Evolutionary conservation across 2,329 filamentous ascomycete species (phyloP).

Genomic region (Arthrobotrys megalospora): DNA sequence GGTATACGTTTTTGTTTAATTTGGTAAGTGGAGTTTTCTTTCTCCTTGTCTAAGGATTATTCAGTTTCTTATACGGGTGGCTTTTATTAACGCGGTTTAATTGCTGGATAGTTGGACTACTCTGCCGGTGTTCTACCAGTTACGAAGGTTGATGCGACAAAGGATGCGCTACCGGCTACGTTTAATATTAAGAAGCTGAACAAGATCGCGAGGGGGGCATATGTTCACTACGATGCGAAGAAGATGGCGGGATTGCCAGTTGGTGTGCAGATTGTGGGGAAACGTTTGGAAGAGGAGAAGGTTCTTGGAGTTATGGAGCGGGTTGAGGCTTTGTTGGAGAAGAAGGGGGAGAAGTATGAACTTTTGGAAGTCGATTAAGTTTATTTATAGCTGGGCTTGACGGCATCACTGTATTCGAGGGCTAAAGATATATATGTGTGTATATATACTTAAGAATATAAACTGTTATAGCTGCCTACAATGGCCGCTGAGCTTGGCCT

Average conservation of each 20-base stretch:
- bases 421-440: background rate
- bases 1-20: constrained; percentile 95
- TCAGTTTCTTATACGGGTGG: constrained; percentile 45
- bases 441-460: background rate
- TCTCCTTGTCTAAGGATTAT: background rate
- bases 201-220: constrained; percentile 84
- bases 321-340: constrained; percentile 79
- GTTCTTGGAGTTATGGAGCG: constrained; percentile 84
- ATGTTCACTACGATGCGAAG: constrained; percentile 84
- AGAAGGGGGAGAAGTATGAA: constrained; percentile 70
- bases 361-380: constrained; percentile 66
- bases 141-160: constrained; percentile 81
- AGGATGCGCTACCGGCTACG: constrained; percentile 76
- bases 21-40: constrained; percentile 72
- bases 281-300: constrained; percentile 87
- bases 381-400: background rate
- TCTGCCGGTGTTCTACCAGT: constrained; percentile 85
- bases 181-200: constrained; percentile 79
- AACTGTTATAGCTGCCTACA: background rate
- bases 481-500: background rate
- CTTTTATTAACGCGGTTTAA: constrained; percentile 15
- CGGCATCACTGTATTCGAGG: background rate
- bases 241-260: constrained; percentile 91
- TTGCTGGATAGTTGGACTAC: constrained; percentile 79
- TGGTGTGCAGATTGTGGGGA: constrained; percentile 85